These are phyloP conservation scores for Alnus glutinosa DNA, from an alignment of 306 rosid genomes.

Conservation along the genomic window DNA sequence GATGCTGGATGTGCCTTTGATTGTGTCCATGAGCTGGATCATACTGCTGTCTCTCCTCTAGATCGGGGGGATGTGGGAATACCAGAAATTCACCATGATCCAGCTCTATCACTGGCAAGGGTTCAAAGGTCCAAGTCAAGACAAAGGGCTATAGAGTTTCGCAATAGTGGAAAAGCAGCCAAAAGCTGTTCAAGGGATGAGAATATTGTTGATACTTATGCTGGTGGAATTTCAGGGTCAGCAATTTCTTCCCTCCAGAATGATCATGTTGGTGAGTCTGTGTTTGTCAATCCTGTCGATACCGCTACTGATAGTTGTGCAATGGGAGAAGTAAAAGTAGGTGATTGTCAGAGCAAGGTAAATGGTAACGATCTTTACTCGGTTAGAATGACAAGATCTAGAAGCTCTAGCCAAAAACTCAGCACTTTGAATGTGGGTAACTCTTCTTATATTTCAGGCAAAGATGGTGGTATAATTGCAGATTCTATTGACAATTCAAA, in stretches of 20 bases:
- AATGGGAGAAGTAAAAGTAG: constrained; percentile 36
- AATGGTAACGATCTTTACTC: constrained; percentile 22
- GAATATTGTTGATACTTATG: constrained; percentile 29
- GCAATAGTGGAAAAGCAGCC: constrained; percentile 54
- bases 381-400: constrained; percentile 47
- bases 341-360: constrained; percentile 30
- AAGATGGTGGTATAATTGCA: constrained; percentile 26
- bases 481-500: constrained; percentile 6
- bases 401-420: constrained; percentile 36
- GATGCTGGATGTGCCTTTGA: constrained; percentile 43
- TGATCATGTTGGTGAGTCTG: constrained; percentile 39
- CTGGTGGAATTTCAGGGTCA: constrained; percentile 38
- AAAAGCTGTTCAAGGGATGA: constrained; percentile 36
- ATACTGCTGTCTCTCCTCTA: constrained; percentile 42
- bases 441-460: constrained; percentile 25
- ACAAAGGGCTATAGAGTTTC: constrained; percentile 77
- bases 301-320: constrained; percentile 34
- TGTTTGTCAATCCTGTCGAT: constrained; percentile 39
- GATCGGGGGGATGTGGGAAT: constrained; percentile 39
- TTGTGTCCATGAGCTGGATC: constrained; percentile 38
- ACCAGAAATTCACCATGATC: constrained; percentile 47
- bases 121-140: constrained; percentile 85
- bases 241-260: constrained; percentile 35
- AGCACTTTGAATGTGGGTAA: constrained; percentile 35
- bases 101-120: constrained; percentile 67